Conservation (phyloP, 345 rosid species). For the Cardamine occulta region DNA sequence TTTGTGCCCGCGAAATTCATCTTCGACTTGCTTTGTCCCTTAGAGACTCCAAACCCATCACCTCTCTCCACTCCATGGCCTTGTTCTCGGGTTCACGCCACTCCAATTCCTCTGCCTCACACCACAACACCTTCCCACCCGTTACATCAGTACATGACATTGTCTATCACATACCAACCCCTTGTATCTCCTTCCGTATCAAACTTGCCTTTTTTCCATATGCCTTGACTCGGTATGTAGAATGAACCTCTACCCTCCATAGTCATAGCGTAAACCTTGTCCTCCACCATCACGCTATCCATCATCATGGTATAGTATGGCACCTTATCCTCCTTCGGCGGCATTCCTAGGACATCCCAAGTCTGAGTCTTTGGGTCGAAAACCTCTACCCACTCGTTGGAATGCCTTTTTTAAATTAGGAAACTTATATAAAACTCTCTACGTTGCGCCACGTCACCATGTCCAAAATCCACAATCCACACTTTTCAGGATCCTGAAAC, state of each 20-base stretch:
- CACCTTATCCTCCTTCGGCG: too few species aligned
- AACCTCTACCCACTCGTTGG: background rate
- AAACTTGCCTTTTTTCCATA: background rate
- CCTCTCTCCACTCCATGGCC: background rate
- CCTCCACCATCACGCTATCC: too few species aligned
- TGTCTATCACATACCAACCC: background rate
- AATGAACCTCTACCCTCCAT: too few species aligned
- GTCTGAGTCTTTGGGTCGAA: constrained; percentile 7
- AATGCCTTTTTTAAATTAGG: background rate
- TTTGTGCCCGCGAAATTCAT: background rate
- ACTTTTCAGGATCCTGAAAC: background rate
- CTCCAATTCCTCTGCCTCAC: constrained; percentile 2
- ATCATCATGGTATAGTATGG: too few species aligned
- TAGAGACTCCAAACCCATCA: background rate
- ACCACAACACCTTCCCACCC: background rate
- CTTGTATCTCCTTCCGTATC: background rate
- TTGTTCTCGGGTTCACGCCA: background rate
- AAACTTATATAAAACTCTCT: background rate
- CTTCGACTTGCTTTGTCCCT: background rate
- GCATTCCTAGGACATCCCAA: background rate
- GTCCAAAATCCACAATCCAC: background rate
- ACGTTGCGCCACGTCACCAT: background rate
- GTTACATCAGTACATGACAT: background rate
- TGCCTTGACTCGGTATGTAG: background rate
- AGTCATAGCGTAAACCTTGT: too few species aligned